Conservation (phyloP, 2,329 filamentous ascomycete species). For the Colletotrichum viniferum region DNA sequence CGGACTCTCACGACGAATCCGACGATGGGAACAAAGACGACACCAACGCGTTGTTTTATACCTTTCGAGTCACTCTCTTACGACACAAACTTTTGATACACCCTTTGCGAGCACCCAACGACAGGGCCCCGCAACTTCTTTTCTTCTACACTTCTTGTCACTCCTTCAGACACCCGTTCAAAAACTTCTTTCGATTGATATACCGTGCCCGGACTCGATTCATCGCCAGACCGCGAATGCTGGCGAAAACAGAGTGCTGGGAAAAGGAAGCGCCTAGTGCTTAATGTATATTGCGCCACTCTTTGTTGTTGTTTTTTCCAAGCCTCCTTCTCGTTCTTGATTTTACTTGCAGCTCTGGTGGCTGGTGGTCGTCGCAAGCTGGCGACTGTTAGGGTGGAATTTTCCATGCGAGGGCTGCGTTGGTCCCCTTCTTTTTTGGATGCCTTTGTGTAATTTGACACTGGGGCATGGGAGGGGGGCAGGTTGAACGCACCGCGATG, state of each 20-base stretch:
- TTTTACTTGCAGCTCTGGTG: conserved; percentile 18
- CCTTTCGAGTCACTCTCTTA: conserved; percentile 25
- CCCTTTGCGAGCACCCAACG: conserved; percentile 11
- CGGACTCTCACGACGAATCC: conserved; percentile 13
- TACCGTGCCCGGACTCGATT: conserved; percentile 20
- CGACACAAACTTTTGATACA: conserved; percentile 24
- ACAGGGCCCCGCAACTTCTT: conserved; percentile 1
- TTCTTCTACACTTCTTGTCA: conserved; percentile 35
- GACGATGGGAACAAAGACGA: conserved; percentile 9
- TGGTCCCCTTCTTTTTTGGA: neutral
- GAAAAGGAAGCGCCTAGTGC: conserved; percentile 18
- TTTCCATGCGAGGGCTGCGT: neutral
- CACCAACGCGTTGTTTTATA: conserved; percentile 9
- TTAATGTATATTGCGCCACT: conserved; percentile 23
- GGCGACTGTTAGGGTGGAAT: neutral
- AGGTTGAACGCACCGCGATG: neutral
- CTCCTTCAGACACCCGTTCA: conserved; percentile 28
- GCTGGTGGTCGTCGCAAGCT: conserved; percentile 4
- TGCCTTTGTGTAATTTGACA: conserved; percentile 2
- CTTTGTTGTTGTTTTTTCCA: neutral
- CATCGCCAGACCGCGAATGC: conserved; percentile 1
- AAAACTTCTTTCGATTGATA: conserved; percentile 24
- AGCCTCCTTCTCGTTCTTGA: neutral
- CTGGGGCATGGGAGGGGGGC: neutral
- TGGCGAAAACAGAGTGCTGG: neutral